Evolutionary conservation across 2,329 filamentous ascomycete species (phyloP), one percentile per base, ranked within the genome.

Genomic region (Pseudogymnoascus sp.): DNA sequence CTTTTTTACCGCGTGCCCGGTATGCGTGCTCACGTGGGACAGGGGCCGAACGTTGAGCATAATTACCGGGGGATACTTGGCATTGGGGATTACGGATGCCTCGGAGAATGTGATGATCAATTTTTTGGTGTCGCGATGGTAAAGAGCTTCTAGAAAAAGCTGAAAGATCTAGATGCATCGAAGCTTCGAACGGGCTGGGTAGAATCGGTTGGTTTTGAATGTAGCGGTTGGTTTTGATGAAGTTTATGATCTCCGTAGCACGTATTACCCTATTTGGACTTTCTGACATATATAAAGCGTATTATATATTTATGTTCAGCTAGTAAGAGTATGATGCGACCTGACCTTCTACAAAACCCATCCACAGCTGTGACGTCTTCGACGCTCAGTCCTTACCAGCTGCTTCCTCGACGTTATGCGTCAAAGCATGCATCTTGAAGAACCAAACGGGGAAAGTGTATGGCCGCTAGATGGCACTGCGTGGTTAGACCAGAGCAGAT

Each of bases 81-180:
- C 1, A 76, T 80, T 1, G 74, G 82, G 82, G 37, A 85, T 88
- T 53, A 85, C 85, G 0, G 87, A 87, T 59, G 87, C 87, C 1
- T 85, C 82, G 5, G 87, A 90, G 70, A 87, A 91, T 70, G 86
- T 90, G 1, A 77, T 90, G 75, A 74, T 89, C 9, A 87, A 90
- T 72, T 74, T 90, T 38, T 84, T 84, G 1, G 80, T 90, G 2
- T 75, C 87, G 12, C 87, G 71, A 72, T 90, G 62, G 84, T 88
- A 37, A 89, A 89, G 76, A 82, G 88, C 57, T 90, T 84, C 70
- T 77, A 82, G 68, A 75, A 73, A 11, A 82, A 84, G 73, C 82
- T 78, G 2, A 81, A 79, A 67, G 75, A 77, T 30, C 65, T 85
- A 62, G 78, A 81, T 65, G 59, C 63, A n/a, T 25, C 22, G n/a